phyloP scores from a whole-genome alignment of 1,139 yeast species.

The Yamadazyma dendronema region DNA sequence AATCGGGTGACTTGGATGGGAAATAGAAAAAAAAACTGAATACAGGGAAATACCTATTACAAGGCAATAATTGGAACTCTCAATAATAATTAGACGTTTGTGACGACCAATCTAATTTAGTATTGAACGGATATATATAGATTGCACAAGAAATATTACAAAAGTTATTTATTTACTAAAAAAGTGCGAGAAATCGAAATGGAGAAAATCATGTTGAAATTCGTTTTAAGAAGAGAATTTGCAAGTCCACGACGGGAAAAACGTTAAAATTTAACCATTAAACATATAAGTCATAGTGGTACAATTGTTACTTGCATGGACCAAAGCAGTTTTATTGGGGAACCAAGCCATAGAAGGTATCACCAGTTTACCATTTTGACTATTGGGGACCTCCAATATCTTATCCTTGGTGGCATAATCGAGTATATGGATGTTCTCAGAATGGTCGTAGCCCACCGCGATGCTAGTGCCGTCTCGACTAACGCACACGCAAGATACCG shows the following conservation, averaged over 20 bases:
- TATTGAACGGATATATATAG: too few species aligned
- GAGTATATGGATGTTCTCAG: conserved; percentile 37
- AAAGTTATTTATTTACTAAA: conserved; percentile 1
- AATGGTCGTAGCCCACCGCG: conserved; percentile 46
- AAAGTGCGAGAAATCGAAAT: conserved; percentile 1
- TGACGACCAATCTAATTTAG: too few species aligned
- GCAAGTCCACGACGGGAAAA: not conserved
- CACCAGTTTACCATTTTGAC: conserved; percentile 34
- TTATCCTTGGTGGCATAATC: conserved; percentile 31
- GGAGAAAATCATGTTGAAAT: not conserved
- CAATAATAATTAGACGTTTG: too few species aligned
- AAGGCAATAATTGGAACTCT: too few species aligned
- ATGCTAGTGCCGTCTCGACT: conserved; percentile 46
- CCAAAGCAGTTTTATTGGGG: conserved; percentile 37
- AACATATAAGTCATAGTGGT: conserved; percentile 25
- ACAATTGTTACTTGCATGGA: conserved; percentile 36
- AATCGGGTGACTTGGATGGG: too few species aligned
- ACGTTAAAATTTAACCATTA: conserved; percentile 8
- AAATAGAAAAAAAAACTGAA: too few species aligned
- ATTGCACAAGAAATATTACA: not conserved
- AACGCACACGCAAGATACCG: conserved; percentile 43
- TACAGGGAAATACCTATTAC: too few species aligned
- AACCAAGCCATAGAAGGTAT: conserved; percentile 40
- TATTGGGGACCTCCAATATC: conserved; percentile 35
- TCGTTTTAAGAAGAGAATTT: not conserved